Conservation (phyloP, 2,329 filamentous ascomycete species). For the Calonectria leucothoes region DNA sequence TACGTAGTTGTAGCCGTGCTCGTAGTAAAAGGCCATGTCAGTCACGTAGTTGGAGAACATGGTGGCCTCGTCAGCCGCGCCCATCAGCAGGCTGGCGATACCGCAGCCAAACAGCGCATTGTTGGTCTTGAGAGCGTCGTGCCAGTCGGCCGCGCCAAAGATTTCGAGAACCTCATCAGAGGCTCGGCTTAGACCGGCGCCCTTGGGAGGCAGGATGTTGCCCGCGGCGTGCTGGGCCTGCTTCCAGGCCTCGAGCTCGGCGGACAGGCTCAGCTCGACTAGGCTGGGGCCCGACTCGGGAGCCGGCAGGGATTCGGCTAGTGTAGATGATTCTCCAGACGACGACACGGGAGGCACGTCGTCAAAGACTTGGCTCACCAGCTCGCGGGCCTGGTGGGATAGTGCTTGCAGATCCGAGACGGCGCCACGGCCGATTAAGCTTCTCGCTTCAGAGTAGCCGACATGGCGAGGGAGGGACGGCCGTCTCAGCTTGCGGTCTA, state of each 20-base stretch:
- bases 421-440: constrained; percentile 30
- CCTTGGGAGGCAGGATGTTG: constrained; percentile 36
- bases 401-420: constrained; percentile 28
- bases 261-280: constrained; percentile 30
- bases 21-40: constrained; percentile 39
- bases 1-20: constrained; percentile 40
- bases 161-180: constrained; percentile 25
- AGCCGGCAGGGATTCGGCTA: constrained; percentile 16
- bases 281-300: constrained; percentile 21
- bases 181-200: constrained; percentile 29
- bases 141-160: constrained; percentile 33
- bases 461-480: constrained; percentile 8
- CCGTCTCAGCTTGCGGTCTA: constrained; percentile 16
- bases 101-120: constrained; percentile 38
- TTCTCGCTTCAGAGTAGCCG: constrained; percentile 36
- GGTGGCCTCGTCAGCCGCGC: constrained; percentile 32
- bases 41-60: constrained; percentile 42
- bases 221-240: constrained; percentile 30
- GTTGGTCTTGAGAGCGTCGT: constrained; percentile 36
- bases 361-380: constrained; percentile 33
- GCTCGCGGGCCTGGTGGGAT: constrained; percentile 28
- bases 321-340: constrained; percentile 4
- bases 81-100: constrained; percentile 38
- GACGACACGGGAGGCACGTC: constrained; percentile 30
- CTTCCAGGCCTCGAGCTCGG: constrained; percentile 37